These are phyloP conservation scores for Myxozyma geophila DNA, from an alignment of 805 yeast genomes.

Conservation along the genomic window DNA sequence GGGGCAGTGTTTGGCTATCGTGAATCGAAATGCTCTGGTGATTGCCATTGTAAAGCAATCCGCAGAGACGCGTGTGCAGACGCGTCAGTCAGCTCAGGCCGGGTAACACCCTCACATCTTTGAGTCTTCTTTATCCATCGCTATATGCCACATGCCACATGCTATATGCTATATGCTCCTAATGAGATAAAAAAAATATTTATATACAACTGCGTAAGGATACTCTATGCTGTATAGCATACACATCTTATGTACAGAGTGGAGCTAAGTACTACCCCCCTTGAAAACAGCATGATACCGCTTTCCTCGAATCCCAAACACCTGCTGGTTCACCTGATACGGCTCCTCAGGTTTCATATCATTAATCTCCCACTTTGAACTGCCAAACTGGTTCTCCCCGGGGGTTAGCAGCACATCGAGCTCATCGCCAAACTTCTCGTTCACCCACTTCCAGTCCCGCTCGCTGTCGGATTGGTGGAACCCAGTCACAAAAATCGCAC, in stretches of 20 bases:
- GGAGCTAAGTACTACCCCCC: constrained; percentile 7
- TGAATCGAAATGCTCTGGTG: no score
- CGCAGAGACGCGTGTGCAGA: no score
- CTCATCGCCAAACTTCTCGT: constrained; percentile 68
- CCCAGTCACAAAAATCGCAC: constrained; percentile 89
- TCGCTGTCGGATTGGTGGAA: constrained; percentile 74
- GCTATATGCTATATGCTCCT: no score
- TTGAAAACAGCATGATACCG: constrained; percentile 80
- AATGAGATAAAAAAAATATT: no score
- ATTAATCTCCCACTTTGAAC: constrained; percentile 93
- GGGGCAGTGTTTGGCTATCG: no score
- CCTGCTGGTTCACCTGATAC: constrained; percentile 85
- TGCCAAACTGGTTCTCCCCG: constrained; percentile 71
- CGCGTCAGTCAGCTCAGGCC: no score
- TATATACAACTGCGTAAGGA: no score
- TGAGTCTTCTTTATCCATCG: no score
- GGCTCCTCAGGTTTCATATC: constrained; percentile 92
- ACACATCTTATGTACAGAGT: neutral
- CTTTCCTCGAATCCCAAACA: constrained; percentile 94
- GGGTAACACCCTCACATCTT: no score
- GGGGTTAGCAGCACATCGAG: constrained; percentile 81
- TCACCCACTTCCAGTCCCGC: constrained; percentile 74
- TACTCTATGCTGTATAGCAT: no score
- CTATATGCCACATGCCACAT: no score
- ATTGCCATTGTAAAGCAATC: no score